Evolutionary conservation across 2,329 filamentous ascomycete species (phyloP).

Genomic region (Penicillium sp.): DNA sequence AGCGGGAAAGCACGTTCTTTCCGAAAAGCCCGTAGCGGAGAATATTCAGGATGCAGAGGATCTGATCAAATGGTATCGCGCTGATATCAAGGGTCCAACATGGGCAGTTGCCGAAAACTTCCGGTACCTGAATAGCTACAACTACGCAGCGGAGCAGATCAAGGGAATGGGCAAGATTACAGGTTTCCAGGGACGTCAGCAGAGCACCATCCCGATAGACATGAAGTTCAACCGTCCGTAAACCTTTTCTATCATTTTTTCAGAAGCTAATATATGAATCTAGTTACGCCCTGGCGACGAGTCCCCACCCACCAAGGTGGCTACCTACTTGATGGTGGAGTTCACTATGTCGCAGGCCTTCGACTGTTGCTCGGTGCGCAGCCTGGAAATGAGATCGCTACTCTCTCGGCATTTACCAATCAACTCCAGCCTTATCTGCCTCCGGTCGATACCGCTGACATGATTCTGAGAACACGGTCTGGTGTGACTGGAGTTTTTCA

Average conservation of each 20-base stretch:
- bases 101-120: slow-evolving; percentile 72
- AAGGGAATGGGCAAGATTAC: slow-evolving; percentile 53
- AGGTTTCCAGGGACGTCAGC: slow-evolving; percentile 28
- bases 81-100: slow-evolving; percentile 41
- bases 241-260: too few species aligned
- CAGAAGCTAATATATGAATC: slow-evolving; percentile 2
- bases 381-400: slow-evolving; percentile 45
- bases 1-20: slow-evolving; percentile 69
- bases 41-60: slow-evolving; percentile 54
- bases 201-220: slow-evolving; percentile 3
- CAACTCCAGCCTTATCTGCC: slow-evolving; percentile 58
- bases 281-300: slow-evolving; percentile 63
- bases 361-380: slow-evolving; percentile 51
- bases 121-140: slow-evolving; percentile 60
- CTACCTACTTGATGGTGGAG: slow-evolving; percentile 73
- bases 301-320: slow-evolving; percentile 71
- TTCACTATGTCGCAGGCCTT: slow-evolving; percentile 67
- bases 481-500: slow-evolving; percentile 59
- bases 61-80: slow-evolving; percentile 50
- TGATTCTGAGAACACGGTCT: slow-evolving; percentile 54
- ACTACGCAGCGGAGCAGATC: slow-evolving; percentile 52
- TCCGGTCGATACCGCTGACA: slow-evolving; percentile 67
- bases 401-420: slow-evolving; percentile 56
- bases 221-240: slow-evolving; percentile 5
- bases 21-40: slow-evolving; percentile 67